Conservation (phyloP, 2,329 filamentous ascomycete genomes). For the Cercospora sp. region DNA sequence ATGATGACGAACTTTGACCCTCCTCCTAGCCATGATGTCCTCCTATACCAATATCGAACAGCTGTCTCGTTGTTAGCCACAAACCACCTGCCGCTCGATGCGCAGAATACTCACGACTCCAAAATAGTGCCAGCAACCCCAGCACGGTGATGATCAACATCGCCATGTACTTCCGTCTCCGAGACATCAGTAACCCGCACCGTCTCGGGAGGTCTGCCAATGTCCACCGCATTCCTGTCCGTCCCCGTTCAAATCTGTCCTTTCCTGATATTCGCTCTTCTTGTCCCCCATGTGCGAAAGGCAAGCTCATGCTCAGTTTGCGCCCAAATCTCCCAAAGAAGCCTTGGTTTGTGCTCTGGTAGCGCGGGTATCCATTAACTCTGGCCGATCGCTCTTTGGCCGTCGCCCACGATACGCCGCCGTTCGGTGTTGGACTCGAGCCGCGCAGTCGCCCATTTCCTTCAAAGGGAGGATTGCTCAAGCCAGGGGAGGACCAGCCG, state of each 20-base stretch:
- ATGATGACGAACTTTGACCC: constrained; percentile 93
- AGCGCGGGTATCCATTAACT: constrained; percentile 72
- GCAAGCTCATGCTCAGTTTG: constrained; percentile 73
- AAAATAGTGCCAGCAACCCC: constrained; percentile 30
- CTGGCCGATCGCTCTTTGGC: constrained; percentile 75
- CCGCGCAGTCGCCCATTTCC: constrained; percentile 62
- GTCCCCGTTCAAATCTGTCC: constrained; percentile 68
- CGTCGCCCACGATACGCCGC: constrained; percentile 74
- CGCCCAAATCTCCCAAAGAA: constrained; percentile 87
- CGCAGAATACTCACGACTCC: constrained; percentile 29
- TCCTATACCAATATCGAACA: constrained; percentile 64
- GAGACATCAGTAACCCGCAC: constrained; percentile 34
- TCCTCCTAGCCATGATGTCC: constrained; percentile 72
- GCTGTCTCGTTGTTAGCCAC: constrained; percentile 46
- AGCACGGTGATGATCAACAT: constrained; percentile 30
- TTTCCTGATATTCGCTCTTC: constrained; percentile 65
- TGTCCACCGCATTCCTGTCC: constrained; percentile 16
- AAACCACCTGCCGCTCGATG: neutral
- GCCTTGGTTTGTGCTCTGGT: constrained; percentile 74
- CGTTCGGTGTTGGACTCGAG: constrained; percentile 56
- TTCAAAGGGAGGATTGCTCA: constrained; percentile 62
- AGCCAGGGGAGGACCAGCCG: constrained; percentile 79
- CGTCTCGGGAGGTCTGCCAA: constrained; percentile 31
- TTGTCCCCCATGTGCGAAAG: constrained; percentile 60
- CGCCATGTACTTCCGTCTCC: constrained; percentile 36